phyloP scores from a whole-genome alignment of 805 yeast species.

The Sugiyamaella lignohabitans region DNA sequence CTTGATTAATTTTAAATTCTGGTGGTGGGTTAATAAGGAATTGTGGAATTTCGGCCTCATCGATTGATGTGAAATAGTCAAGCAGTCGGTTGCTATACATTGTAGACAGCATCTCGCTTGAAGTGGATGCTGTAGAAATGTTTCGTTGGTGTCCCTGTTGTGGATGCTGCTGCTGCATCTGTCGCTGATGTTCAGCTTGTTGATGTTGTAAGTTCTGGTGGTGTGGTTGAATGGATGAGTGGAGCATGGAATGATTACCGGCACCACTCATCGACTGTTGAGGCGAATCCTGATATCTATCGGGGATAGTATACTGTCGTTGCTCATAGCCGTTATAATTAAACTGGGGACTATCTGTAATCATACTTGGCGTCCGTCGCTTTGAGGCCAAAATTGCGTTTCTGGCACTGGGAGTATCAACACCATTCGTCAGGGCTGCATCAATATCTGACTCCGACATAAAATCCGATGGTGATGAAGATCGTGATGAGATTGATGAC shows the following conservation, averaged over 20 bases:
- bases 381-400: conserved; percentile 8
- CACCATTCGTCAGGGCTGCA: conserved; percentile 33
- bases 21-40: conserved; percentile 58
- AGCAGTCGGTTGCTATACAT: conserved; percentile 35
- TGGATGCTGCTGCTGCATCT: neutral
- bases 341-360: neutral
- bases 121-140: neutral
- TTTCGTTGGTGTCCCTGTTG: neutral
- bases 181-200: neutral
- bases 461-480: conserved; percentile 48
- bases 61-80: conserved; percentile 51
- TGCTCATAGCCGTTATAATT: neutral
- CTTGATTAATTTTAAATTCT: conserved; percentile 64
- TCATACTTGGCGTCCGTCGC: conserved; percentile 4
- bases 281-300: neutral
- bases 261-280: neutral
- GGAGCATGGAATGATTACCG: neutral
- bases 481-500: conserved; percentile 23
- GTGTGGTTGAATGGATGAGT: too few species aligned
- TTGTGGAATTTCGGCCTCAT: conserved; percentile 55
- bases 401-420: neutral
- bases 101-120: conserved; percentile 14
- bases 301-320: too few species aligned
- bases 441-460: conserved; percentile 48
- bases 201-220: neutral